Conservation (phyloP, 2,329 filamentous ascomycete species). For the Apiospora pterosperma region DNA sequence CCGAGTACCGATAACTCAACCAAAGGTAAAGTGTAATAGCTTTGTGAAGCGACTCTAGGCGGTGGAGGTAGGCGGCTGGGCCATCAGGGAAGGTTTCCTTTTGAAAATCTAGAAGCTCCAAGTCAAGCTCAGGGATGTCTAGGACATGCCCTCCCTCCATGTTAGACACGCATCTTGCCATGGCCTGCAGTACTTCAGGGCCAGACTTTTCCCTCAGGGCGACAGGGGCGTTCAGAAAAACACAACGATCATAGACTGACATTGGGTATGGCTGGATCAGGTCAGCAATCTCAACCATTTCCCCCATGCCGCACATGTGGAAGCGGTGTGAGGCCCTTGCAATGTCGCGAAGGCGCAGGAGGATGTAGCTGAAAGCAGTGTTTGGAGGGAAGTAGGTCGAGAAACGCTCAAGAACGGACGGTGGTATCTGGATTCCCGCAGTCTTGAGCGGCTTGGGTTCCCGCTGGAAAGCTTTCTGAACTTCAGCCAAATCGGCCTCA, state of each 20-base stretch:
- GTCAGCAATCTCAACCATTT: slow-evolving; percentile 66
- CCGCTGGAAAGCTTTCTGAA: slow-evolving; percentile 59
- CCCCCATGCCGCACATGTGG: slow-evolving; percentile 63
- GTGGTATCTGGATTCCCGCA: slow-evolving; percentile 74
- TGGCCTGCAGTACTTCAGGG: slow-evolving; percentile 52
- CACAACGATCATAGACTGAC: slow-evolving; percentile 69
- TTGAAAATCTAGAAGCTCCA: slow-evolving; percentile 72
- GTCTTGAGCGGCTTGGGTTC: slow-evolving; percentile 64
- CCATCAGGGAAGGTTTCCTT: slow-evolving; percentile 30
- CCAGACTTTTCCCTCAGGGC: slow-evolving; percentile 47
- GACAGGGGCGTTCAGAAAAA: slow-evolving; percentile 70
- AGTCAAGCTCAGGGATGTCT: slow-evolving; percentile 64
- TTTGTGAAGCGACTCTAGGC: slow-evolving; percentile 77
- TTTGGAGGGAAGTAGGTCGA: slow-evolving; percentile 75
- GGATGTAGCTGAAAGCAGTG: slow-evolving; percentile 79
- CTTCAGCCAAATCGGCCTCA: slow-evolving; percentile 58
- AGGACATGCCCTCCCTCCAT: slow-evolving; percentile 66
- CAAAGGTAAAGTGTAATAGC: slow-evolving; percentile 83
- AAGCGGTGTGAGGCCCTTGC: slow-evolving; percentile 63
- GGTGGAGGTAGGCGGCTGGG: slow-evolving; percentile 56
- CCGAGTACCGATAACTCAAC: slow-evolving; percentile 85
- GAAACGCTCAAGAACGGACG: slow-evolving; percentile 69
- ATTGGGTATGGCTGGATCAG: slow-evolving; percentile 70
- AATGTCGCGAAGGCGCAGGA: slow-evolving; percentile 71
- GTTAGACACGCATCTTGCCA: slow-evolving; percentile 68